These are phyloP conservation scores for Cajanus cajan DNA, from an alignment of 306 rosid species.

Conservation along the genomic window DNA sequence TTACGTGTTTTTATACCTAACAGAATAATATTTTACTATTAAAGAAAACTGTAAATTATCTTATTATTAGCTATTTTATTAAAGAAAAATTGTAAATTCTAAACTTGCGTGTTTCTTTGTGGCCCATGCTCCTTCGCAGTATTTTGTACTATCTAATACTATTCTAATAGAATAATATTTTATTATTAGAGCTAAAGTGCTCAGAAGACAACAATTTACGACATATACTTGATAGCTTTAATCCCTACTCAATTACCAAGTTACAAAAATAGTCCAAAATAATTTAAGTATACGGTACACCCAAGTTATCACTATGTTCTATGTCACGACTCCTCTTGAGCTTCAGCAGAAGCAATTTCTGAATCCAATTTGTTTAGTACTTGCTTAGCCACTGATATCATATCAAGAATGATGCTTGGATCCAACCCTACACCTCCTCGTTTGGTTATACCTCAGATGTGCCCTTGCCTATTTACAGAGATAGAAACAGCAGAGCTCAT, in stretches of 20 bases:
- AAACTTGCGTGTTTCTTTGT: too few relatives aligned
- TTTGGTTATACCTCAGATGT: slow-evolving; percentile 74
- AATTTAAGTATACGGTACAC: slow-evolving; percentile 3
- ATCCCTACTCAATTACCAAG: neutral
- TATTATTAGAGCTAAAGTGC: neutral
- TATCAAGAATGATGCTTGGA: slow-evolving; percentile 85
- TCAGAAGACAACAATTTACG: neutral
- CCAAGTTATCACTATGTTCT: slow-evolving; percentile 3
- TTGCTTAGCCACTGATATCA: slow-evolving; percentile 75
- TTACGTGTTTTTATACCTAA: too few relatives aligned
- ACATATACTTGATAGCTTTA: neutral
- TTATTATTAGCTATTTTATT: too few relatives aligned
- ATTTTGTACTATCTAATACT: too few relatives aligned
- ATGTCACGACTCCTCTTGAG: slow-evolving; percentile 58
- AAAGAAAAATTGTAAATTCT: too few relatives aligned
- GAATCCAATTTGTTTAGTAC: slow-evolving; percentile 68
- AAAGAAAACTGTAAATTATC: too few relatives aligned
- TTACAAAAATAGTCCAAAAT: too few relatives aligned
- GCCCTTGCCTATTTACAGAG: slow-evolving; percentile 65
- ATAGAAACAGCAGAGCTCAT: slow-evolving; percentile 85
- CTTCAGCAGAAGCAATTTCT: slow-evolving; percentile 84
- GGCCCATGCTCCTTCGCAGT: too few relatives aligned
- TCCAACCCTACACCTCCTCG: slow-evolving; percentile 81
- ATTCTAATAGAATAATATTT: too few relatives aligned
- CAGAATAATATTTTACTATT: too few relatives aligned